Conservation (phyloP, 306 rosid genomes). For the Glycine tomentella region DNA sequence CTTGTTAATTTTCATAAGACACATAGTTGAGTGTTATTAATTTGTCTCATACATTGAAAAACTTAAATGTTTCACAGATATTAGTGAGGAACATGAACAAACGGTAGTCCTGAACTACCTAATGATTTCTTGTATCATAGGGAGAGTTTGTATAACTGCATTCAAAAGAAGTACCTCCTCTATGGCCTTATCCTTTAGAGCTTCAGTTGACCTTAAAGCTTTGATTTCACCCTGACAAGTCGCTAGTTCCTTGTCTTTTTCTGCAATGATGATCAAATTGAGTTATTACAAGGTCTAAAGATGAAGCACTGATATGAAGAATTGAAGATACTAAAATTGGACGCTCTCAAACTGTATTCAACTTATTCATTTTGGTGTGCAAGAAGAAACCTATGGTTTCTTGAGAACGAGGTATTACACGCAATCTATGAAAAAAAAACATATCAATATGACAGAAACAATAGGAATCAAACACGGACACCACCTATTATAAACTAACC, state of each 20-base stretch:
- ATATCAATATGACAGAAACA: neutral
- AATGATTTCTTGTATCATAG: neutral
- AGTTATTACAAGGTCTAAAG: neutral
- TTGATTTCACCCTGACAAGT: conserved; percentile 73
- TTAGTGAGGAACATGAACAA: no score
- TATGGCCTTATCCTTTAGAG: conserved; percentile 78
- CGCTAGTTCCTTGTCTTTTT: conserved; percentile 64
- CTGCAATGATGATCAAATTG: conserved; percentile 53
- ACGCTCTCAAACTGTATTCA: conserved; percentile 18
- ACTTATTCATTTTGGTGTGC: conserved; percentile 27
- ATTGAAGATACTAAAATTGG: conserved; percentile 18
- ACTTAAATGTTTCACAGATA: no score
- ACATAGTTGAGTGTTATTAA: no score
- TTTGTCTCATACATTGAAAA: no score
- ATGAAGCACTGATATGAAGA: neutral
- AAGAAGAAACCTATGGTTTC: neutral
- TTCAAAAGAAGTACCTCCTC: conserved; percentile 67
- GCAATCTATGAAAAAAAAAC: conserved; percentile 32
- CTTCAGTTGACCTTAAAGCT: conserved; percentile 70
- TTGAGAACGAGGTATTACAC: neutral
- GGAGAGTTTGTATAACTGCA: conserved; percentile 3
- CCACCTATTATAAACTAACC: neutral
- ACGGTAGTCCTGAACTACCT: neutral
- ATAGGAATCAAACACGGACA: conserved; percentile 9
- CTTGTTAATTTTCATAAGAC: neutral